Base-by-base conservation (phyloP, 441 rosid genomes). In the Mallotus japonicus region DNA sequence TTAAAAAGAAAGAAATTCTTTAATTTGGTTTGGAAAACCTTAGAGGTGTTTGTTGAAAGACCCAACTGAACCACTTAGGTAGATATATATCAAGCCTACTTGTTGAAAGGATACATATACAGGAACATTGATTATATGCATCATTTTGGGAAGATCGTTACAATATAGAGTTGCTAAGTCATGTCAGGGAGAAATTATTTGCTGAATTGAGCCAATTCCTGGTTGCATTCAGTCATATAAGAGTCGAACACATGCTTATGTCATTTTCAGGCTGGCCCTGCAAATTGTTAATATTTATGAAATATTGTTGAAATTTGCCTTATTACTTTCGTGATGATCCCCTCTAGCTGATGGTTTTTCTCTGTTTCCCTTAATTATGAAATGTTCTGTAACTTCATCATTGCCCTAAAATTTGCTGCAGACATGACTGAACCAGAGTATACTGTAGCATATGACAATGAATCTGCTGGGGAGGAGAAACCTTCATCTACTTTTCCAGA, bases 361-460 rank as follows among this genome's bases (percentile, higher is more conserved):
- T 62, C 9, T 54, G 14, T 72, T 17, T n/a, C 20, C 53, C 8
- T 37, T 56, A 17, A 47, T 19, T 1, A 11, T n/a, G 32, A 40
- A 69, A 22, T 32, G 47, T n/a, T 16, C 1, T 2, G 22, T 40
- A 62, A 16, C 2, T 56, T 75, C 20, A 14, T 69, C 50, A 57
- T 34, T 62, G 5, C 19, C 16, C 13, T 13, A 8, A 62, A 40
- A n/a, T 68, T 56, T 76, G 63, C 22, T 81, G 77, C 85, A 90
- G 93, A 77, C 67, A 90, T 94, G 99, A 95, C 85, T 57, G 92
- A 89, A 75, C 86, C 62, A 61, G 92, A 75, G 8, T 92, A 94
- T 79, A 92, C 91, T 22, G 97, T 92, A 70, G 92, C 87, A 77
- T 94, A 97, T 17, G 94, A 94, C 79, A 79, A 86, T 19, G 97